Conservation (phyloP, 73 alveolate species). For the Halteria grandinella region DNA sequence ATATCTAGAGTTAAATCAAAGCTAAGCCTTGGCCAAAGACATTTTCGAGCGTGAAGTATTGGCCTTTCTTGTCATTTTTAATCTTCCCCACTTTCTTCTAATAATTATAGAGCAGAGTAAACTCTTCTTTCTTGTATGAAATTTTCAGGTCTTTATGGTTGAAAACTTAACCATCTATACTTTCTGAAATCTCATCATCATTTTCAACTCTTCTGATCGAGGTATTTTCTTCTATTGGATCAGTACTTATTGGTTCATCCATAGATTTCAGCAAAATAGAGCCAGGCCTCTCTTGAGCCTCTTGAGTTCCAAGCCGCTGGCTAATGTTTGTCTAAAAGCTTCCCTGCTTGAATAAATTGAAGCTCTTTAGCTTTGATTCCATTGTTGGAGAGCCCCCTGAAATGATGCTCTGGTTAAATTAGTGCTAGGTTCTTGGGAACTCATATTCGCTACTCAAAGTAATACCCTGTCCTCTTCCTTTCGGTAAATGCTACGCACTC, state of each 20-base stretch:
- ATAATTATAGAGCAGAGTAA: conserved; percentile 26
- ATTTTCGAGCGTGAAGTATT: not conserved
- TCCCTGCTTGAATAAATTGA: no score
- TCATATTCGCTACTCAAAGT: no score
- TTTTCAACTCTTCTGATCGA: not conserved
- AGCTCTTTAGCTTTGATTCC: no score
- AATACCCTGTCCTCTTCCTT: no score
- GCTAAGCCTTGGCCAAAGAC: conserved; percentile 29
- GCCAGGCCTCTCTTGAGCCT: no score
- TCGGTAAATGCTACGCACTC: no score
- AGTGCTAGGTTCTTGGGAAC: no score
- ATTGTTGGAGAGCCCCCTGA: no score
- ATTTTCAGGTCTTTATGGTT: conserved; percentile 5
- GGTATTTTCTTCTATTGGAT: not conserved
- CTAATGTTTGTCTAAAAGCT: no score
- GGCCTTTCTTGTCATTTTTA: conserved; percentile 11
- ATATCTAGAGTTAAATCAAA: not conserved
- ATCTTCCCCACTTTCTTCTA: not conserved
- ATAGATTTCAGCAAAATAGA: no score
- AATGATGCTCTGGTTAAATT: no score
- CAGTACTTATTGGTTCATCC: not conserved
- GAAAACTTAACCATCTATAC: not conserved
- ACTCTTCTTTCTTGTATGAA: conserved; percentile 8
- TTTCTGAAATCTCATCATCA: not conserved
- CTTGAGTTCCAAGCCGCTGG: no score